phyloP scores from a whole-genome alignment of 805 yeast species.

The Metschnikowia baotianmanensis region DNA sequence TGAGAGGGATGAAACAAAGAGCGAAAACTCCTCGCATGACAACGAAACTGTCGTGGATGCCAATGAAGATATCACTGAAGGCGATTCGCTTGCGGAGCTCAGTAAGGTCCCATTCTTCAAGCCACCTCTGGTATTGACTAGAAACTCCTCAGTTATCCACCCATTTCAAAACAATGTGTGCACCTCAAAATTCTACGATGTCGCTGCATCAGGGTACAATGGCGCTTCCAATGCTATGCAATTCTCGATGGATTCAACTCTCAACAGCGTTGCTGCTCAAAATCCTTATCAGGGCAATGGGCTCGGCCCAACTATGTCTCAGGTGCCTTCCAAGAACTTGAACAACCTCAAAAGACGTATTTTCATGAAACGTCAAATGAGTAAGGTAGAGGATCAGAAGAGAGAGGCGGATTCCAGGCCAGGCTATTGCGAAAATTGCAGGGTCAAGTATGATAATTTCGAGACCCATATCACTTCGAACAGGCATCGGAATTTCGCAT shows the following conservation, averaged over 20 bases:
- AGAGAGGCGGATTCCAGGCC: constrained; percentile 41
- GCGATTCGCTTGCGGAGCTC: constrained; percentile 9
- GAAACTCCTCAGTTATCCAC: constrained; percentile 41
- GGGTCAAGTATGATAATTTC: constrained; percentile 76
- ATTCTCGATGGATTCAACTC: constrained; percentile 40
- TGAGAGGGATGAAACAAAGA: constrained; percentile 9
- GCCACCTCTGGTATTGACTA: constrained; percentile 30
- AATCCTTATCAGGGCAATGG: constrained; percentile 44
- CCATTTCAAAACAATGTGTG: constrained; percentile 26
- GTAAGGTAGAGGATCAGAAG: constrained; percentile 21
- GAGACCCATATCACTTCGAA: constrained; percentile 69
- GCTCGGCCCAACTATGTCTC: constrained; percentile 57
- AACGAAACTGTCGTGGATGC: constrained; percentile 16
- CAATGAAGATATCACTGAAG: constrained; percentile 6
- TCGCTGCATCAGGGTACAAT: constrained; percentile 44
- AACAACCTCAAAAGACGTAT: constrained; percentile 48
- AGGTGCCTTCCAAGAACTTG: constrained; percentile 52
- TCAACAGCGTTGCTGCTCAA: constrained; percentile 31
- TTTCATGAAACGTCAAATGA: constrained; percentile 38
- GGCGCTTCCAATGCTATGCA: constrained; percentile 45
- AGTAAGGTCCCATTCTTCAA: constrained; percentile 21
- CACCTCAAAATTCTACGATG: constrained; percentile 41
- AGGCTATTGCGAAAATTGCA: constrained; percentile 94
- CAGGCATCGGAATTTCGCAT: constrained; percentile 78
- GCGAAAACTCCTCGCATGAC: constrained; percentile 10